phyloP scores from a whole-genome alignment of 345 rosid genomes.

The Chamaenerion angustifolium region DNA sequence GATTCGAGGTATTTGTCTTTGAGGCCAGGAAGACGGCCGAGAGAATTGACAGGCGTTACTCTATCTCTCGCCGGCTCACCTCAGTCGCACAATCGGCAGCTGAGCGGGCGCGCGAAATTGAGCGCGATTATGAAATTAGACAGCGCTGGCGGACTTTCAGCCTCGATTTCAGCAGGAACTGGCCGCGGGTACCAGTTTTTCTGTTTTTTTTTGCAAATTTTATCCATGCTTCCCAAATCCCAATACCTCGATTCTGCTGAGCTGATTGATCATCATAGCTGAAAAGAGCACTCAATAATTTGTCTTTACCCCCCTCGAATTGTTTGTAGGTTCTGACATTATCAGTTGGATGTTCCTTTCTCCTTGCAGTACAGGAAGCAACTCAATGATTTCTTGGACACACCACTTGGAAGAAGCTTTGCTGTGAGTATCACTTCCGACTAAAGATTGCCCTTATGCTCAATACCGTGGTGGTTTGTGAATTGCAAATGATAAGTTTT shows the following conservation, averaged over 20 bases:
- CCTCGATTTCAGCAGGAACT: conserved; percentile 61
- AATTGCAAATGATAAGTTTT: background rate
- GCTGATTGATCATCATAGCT: background rate
- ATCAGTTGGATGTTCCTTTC: conserved; percentile 2
- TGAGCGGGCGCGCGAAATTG: conserved; percentile 60
- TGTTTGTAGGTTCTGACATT: too few relatives aligned
- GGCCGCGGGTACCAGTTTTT: conserved; percentile 53
- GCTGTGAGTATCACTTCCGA: conserved; percentile 28
- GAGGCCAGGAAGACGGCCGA: conserved; percentile 81
- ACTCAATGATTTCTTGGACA: conserved; percentile 46
- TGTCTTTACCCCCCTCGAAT: background rate
- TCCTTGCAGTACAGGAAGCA: conserved; percentile 78
- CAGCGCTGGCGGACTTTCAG: conserved; percentile 50
- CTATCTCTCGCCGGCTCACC: conserved; percentile 50
- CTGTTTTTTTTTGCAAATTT: background rate
- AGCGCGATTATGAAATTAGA: conserved; percentile 57
- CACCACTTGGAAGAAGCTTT: conserved; percentile 68
- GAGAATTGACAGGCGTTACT: conserved; percentile 65
- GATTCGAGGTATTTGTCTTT: conserved; percentile 63
- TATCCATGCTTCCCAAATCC: background rate
- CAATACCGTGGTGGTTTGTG: background rate
- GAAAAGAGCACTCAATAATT: background rate
- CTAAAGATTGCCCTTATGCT: background rate
- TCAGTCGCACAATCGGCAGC: conserved; percentile 45
- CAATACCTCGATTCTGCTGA: background rate